Conservation (phyloP, 441 rosid genomes). For the Jatropha multifida region DNA sequence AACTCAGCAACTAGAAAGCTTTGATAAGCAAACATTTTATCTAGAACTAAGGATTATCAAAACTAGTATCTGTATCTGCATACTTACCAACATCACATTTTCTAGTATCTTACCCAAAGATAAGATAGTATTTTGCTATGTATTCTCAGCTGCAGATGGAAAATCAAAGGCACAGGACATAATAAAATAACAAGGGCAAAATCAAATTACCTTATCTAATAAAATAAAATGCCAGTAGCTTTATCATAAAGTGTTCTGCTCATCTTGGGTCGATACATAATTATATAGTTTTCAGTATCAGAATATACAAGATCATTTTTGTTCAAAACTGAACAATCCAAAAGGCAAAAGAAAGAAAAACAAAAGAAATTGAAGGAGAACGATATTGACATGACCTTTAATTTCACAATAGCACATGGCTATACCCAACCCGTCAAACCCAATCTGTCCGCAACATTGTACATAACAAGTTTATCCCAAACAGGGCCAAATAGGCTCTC, state of each 20-base stretch:
- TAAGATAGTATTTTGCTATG: too few species aligned
- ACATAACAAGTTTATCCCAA: slow-evolving; percentile 91
- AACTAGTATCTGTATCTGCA: neutral
- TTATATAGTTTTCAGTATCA: neutral
- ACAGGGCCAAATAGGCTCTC: slow-evolving; percentile 67
- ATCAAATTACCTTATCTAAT: neutral
- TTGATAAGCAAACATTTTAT: neutral
- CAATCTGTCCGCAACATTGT: slow-evolving; percentile 78
- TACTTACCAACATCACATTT: neutral
- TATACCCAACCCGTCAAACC: slow-evolving; percentile 86
- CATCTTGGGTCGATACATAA: neutral
- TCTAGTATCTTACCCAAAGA: neutral
- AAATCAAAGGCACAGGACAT: neutral
- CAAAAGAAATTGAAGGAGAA: neutral
- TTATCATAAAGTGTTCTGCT: neutral
- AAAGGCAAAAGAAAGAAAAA: neutral
- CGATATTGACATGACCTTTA: neutral
- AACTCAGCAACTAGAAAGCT: neutral
- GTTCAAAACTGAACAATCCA: neutral
- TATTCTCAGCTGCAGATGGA: neutral
- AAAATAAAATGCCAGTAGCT: neutral
- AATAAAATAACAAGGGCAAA: neutral
- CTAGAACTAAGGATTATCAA: neutral
- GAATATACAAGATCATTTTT: slow-evolving; percentile 3
- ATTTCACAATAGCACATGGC: neutral